These are phyloP conservation scores for Leccinellum luteum DNA, from an alignment of 768 basidiomycete species.

Conservation along the genomic window DNA sequence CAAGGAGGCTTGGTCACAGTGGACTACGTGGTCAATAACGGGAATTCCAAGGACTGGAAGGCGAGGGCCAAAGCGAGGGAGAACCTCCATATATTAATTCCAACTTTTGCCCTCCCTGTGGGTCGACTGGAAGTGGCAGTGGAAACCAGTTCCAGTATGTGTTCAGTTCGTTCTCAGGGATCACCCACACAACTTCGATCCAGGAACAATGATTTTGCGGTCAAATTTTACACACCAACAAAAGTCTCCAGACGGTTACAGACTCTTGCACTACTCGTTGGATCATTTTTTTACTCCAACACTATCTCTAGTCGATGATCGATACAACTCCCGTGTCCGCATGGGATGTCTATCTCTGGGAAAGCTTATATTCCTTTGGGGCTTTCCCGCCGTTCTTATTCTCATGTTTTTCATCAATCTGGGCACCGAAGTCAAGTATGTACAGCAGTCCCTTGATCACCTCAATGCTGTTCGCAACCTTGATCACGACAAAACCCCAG, in stretches of 20 bases:
- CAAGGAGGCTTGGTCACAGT: slow-evolving; percentile 51
- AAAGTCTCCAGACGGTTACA: slow-evolving; percentile 37
- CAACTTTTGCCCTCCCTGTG: slow-evolving; percentile 70
- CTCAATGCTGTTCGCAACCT: slow-evolving; percentile 6
- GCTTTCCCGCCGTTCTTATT: slow-evolving; percentile 16
- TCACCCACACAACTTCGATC: slow-evolving; percentile 30
- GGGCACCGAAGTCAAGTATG: slow-evolving; percentile 24
- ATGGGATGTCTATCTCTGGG: slow-evolving; percentile 11
- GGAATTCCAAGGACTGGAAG: slow-evolving; percentile 24
- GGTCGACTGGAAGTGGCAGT: slow-evolving; percentile 63
- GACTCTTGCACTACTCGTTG: slow-evolving; percentile 55
- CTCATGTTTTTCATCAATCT: slow-evolving; percentile 24
- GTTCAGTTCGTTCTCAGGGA: neutral
- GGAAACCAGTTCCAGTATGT: slow-evolving; percentile 52
- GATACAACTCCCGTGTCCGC: slow-evolving; percentile 1
- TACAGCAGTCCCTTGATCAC: slow-evolving; percentile 26
- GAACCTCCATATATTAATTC: slow-evolving; percentile 52
- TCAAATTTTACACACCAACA: slow-evolving; percentile 61
- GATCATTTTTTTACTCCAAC: slow-evolving; percentile 59
- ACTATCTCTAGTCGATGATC: slow-evolving; percentile 37
- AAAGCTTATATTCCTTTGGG: slow-evolving; percentile 13
- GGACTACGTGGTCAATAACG: slow-evolving; percentile 60
- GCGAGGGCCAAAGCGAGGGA: slow-evolving; percentile 32
- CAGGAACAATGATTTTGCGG: slow-evolving; percentile 41
- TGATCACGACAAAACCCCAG: slow-evolving; percentile 5